phyloP scores from a whole-genome alignment of 208 protist species.

The Angomonas ambiguus region DNA sequence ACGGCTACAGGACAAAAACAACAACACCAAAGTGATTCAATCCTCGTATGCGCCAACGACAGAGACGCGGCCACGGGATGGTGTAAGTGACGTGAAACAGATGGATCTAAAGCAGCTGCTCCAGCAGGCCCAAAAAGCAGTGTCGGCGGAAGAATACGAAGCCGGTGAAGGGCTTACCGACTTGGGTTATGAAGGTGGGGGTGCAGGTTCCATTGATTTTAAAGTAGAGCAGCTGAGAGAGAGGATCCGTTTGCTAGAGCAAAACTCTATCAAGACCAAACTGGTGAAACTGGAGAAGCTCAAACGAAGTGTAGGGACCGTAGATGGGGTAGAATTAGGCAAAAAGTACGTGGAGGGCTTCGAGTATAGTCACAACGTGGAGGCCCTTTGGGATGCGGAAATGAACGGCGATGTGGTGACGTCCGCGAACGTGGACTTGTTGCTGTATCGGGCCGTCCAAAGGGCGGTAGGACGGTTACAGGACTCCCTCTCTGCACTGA shows the following conservation, averaged over 20 bases:
- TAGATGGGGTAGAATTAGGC: neutral
- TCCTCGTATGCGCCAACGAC: too few species aligned
- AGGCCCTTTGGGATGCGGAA: neutral
- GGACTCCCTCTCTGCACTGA: neutral
- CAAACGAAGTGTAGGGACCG: neutral
- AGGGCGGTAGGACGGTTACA: neutral
- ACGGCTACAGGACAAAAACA: neutral
- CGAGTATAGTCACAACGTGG: neutral
- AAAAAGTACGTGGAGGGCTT: neutral
- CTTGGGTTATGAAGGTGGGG: neutral
- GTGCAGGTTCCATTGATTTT: neutral
- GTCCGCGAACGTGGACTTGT: neutral
- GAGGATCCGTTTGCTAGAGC: neutral
- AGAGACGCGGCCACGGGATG: too few species aligned
- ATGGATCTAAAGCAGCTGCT: neutral
- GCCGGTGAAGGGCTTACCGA: neutral
- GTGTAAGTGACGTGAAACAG: neutral
- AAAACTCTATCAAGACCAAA: neutral
- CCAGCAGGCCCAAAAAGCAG: neutral
- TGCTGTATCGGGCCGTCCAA: neutral
- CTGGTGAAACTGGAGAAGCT: neutral
- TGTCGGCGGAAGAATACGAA: neutral
- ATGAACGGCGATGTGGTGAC: neutral
- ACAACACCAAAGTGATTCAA: neutral
- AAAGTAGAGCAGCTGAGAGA: neutral